phyloP scores from a whole-genome alignment of 495 filamentous ascomycete genomes.

The Paragyromitra xinjiangensis region DNA sequence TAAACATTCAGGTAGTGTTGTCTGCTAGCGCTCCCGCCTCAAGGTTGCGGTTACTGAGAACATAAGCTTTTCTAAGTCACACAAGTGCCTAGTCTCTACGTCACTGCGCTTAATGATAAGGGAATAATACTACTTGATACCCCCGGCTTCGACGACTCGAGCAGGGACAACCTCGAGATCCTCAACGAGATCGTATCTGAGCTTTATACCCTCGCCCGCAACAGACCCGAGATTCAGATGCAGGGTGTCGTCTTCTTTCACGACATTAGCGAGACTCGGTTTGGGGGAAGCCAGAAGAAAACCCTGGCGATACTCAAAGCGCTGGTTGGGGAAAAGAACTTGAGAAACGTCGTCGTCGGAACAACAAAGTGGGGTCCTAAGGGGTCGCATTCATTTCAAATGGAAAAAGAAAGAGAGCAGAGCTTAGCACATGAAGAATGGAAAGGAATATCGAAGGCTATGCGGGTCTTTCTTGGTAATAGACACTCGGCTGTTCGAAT shows the following conservation, averaged over 20 bases:
- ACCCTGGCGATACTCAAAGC: conserved; percentile 20
- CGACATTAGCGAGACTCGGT: conserved; percentile 23
- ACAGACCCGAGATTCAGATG: not conserved
- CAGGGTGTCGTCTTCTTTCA: conserved; percentile 25
- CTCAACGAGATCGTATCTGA: conserved; percentile 13
- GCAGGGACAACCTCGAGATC: conserved; percentile 1
- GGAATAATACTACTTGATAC: conserved; percentile 27
- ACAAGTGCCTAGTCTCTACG: not conserved
- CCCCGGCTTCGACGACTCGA: conserved; percentile 39
- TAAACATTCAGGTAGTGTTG: conserved; percentile 3
- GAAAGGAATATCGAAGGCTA: not conserved
- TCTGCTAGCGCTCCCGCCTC: no score
- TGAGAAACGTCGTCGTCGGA: conserved; percentile 25
- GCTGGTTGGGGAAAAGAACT: conserved; percentile 3
- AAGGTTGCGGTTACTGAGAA: not conserved
- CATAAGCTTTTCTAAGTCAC: not conserved
- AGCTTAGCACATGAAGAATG: not conserved
- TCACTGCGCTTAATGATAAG: not conserved
- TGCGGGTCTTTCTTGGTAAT: not conserved
- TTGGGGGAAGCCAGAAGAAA: conserved; percentile 27
- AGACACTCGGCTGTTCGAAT: not conserved
- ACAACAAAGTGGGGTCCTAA: conserved; percentile 22
- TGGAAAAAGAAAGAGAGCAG: not conserved
- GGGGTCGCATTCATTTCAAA: not conserved
- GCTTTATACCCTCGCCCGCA: conserved; percentile 1